Evolutionary conservation across 2,329 filamentous ascomycete species (phyloP), one percentile per base, ranked within the genome.

Genomic region (Cryphonectria carpinicola): DNA sequence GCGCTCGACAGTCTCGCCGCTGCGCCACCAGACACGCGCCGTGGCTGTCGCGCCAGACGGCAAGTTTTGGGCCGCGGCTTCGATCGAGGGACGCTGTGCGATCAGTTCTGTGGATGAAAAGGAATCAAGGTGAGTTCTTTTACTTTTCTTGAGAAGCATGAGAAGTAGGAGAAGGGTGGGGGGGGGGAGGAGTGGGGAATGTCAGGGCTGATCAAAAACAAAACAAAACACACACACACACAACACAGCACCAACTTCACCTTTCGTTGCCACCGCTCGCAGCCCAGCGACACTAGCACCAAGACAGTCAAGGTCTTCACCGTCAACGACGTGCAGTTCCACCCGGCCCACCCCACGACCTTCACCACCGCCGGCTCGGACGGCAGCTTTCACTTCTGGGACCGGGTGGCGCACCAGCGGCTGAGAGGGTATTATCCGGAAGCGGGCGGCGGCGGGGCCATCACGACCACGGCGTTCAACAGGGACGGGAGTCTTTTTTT

Each of bases 401-500:
- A 93, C 73, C 84, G 86, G 70, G 79, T 82, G 65, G 80, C 82
- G 41, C 86, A 84, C 74, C 79, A 82, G 71, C 80, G 83, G 56
- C 76, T 88, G n/a, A 84, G 84, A 78, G 86, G 85, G 17, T 92
- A 86, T 72, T 92, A 86, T 72, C 84, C 85, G 10, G 78, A 80
- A 52, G 84, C 84, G 1, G 46, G 28, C 32, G 32, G 32, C 32
- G 83, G 82, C 28, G 88, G 85, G 65, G 85, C 87, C 65, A 91
- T 93, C 79, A 88, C 87, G 1, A 84, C 87, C 8, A 88, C 88
- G 0, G 85, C 84, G 39, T 93, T 93, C 82, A 89, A 86, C 76
- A 82, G 83, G 54, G 86, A 84, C 72, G 91, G 90, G 61, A 87
- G 78, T 65, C 81, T 86, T 66, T 86, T 87, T 75, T 86, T 86